Base-by-base conservation (phyloP, 1,284 basidiomycete species). In the Ceratobasidium sp. region DNA sequence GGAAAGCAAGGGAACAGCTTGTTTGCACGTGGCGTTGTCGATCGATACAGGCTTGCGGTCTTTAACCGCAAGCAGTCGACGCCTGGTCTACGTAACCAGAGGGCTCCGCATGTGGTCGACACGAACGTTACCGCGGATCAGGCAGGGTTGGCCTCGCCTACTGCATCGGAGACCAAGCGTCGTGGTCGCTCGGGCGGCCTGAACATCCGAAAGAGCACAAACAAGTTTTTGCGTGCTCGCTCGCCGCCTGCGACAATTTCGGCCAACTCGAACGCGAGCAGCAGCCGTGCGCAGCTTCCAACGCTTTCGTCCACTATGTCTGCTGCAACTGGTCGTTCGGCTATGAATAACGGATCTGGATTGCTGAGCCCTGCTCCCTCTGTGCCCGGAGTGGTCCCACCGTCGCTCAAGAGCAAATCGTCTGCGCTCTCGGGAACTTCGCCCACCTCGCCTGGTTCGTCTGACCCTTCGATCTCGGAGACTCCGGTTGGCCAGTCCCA, bases 21-120 rank as follows among this genome's bases (percentile, higher is more conserved):
- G 58, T 94, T 94, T 78, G 91, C 92, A 45, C 88, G 92, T 36
- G 92, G 92, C 16, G 91, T 93, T 48, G 91, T 93, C 67, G 92
- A 94, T 79, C 85, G 89, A 65, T 93, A 94, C 78, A 84, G 86
- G 75, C 82, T 94, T 53, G 87, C 89, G 8, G 91, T 93, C n/a
- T 92, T 93, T 85, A 55, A 36, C 30, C 86, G 92, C 71, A 92
- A 93, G 79, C 84, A 85, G 18, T 88, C 88, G 18, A 45, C 91
- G 89, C 14, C 88, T 89, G 2, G 30, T 5, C 16, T 43, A 81
- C 39, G 75, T 81, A 85, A 62, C 82, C 3, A 30, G 34, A 18
- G 46, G 34, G 26, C 32, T 26, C 23, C 30, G 3, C 34, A 28
- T 26, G 28, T 10, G 46, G 34, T 34, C 30, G 50, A 55, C 55